Percentiles rank a stretch among this genome's conserved stretches.
phyloP scores from a whole-genome alignment of 2,329 filamentous ascomycete species.

The Colletotrichum chrysophilum region DNA sequence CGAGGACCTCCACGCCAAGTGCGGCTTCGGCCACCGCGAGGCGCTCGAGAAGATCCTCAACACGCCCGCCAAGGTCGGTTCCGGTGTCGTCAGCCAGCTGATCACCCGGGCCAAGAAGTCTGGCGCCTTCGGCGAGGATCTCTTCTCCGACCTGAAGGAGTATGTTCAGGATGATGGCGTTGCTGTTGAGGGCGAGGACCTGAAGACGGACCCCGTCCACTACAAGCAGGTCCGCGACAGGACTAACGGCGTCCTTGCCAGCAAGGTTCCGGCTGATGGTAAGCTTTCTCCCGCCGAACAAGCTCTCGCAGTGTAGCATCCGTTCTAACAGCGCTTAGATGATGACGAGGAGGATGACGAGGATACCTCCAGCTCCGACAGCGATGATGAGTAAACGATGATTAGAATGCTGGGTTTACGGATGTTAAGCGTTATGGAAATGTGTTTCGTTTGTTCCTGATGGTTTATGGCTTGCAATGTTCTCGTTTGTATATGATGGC shows the following conservation, averaged over 20 bases:
- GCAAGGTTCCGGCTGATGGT: conserved; percentile 16
- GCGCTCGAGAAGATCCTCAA: conserved; percentile 17
- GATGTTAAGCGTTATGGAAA: conserved; percentile 5
- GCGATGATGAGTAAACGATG: conserved; percentile 10
- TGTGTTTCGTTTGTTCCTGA: not conserved
- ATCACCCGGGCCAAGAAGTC: conserved; percentile 17
- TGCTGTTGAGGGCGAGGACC: conserved; percentile 14
- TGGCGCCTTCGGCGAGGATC: conserved; percentile 10
- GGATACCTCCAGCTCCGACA: conserved; percentile 16
- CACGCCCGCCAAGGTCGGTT: conserved; percentile 13
- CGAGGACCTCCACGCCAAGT: conserved; percentile 14
- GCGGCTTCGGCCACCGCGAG: conserved; percentile 17
- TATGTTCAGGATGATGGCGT: conserved; percentile 14
- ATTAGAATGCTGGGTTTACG: not conserved
- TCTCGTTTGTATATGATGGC: conserved; percentile 6
- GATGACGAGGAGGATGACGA: conserved; percentile 17
- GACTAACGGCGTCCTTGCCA: not conserved
- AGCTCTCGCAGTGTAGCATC: not conserved
- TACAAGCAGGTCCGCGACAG: conserved; percentile 14
- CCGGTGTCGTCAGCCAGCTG: conserved; percentile 10
- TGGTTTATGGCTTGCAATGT: not conserved
- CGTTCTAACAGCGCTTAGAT: not conserved
- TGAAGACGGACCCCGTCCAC: conserved; percentile 16
- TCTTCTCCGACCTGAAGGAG: conserved; percentile 14
- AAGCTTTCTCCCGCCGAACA: not conserved